Evolutionary conservation across 495 filamentous ascomycete species (phyloP).

Genomic region (Aspergillus nanangensis): DNA sequence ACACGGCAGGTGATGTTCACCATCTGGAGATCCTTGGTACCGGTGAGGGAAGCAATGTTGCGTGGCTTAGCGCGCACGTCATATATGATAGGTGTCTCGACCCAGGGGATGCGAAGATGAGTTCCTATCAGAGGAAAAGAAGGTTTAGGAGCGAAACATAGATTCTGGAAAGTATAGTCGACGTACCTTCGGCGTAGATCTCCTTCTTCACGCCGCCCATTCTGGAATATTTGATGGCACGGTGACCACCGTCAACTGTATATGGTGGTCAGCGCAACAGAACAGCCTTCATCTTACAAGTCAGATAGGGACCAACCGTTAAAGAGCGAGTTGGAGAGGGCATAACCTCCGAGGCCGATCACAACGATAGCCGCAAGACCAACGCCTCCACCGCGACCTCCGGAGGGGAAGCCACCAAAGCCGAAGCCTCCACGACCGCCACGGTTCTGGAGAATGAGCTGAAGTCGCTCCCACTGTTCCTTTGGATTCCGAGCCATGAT

Average conservation of each 20-base stretch:
- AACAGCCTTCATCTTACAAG: too few relatives aligned
- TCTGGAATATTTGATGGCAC: conserved; percentile 97
- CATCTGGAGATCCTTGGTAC: conserved; percentile 99
- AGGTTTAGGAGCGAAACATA: conserved; percentile 3
- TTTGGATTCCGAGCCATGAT: conserved; percentile 56
- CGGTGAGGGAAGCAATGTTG: conserved; percentile 94
- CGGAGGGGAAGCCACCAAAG: conserved; percentile 41
- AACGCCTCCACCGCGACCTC: conserved; percentile 43
- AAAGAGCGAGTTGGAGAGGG: conserved; percentile 84
- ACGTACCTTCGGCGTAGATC: conserved; percentile 89
- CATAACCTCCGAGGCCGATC: conserved; percentile 59
- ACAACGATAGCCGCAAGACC: conserved; percentile 46
- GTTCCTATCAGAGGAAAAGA: conserved; percentile 59
- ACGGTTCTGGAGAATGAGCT: conserved; percentile 55
- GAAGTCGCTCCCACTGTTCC: conserved; percentile 61
- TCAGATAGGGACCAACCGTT: conserved; percentile 55
- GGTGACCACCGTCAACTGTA: conserved; percentile 95
- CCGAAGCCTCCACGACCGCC: conserved; percentile 37
- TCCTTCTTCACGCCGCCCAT: conserved; percentile 92
- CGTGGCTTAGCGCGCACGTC: conserved; percentile 97
- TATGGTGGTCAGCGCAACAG: too few relatives aligned
- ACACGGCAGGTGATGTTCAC: conserved; percentile 99
- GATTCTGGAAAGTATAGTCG: background rate
- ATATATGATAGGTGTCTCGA: conserved; percentile 94
- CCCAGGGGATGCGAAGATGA: conserved; percentile 89